Conservation (phyloP, 176 grass and related monocot species). For the Triticum monococcum region DNA sequence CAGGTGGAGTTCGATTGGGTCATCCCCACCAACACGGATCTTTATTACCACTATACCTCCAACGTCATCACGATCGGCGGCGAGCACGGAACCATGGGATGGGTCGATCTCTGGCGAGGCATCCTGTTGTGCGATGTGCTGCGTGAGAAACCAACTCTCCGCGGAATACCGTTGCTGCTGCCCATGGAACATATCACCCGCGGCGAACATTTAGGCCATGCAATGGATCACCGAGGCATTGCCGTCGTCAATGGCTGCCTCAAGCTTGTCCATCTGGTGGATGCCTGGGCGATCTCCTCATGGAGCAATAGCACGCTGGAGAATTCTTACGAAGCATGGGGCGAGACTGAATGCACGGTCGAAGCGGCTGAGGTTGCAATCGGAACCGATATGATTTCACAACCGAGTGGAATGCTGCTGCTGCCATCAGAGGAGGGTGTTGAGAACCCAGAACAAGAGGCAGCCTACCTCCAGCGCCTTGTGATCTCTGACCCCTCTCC, state of each 20-base stretch:
- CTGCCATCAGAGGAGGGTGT: not conserved
- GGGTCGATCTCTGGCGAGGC: conserved; percentile 17
- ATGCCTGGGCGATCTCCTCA: not conserved
- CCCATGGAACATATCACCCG: not conserved
- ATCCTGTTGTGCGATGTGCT: not conserved
- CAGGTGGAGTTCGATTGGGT: not conserved
- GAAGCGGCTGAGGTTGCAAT: not conserved
- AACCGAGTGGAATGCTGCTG: not conserved
- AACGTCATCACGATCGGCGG: not conserved
- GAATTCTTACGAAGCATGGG: not conserved
- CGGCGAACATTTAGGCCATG: not conserved
- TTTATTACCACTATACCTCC: not conserved
- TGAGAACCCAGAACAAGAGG: not conserved
- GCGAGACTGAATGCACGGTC: not conserved
- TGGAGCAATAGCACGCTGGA: not conserved
- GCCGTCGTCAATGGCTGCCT: not conserved
- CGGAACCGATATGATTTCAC: not conserved
- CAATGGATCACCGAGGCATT: not conserved
- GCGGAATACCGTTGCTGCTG: not conserved
- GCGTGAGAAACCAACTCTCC: not conserved
- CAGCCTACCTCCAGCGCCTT: not conserved
- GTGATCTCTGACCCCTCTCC: not conserved
- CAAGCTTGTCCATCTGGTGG: not conserved
- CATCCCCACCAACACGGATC: not conserved
- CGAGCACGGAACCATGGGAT: not conserved